phyloP scores from a whole-genome alignment of 2,329 filamentous ascomycete species.

The Dactylellina parvicollis region DNA sequence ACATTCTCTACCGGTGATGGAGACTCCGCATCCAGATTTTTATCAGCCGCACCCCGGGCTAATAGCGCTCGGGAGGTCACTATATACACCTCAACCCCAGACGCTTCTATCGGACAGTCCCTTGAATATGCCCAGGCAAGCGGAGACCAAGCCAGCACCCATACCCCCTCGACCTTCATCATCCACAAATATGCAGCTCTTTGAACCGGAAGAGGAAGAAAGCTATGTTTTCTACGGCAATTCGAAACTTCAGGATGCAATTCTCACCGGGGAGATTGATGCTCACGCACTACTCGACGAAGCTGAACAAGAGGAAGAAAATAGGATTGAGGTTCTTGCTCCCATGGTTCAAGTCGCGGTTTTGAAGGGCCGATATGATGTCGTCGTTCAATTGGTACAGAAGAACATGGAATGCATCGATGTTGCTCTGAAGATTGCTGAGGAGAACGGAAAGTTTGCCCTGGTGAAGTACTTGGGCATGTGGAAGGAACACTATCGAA shows the following conservation, averaged over 20 bases:
- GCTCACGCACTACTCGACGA: constrained; percentile 26
- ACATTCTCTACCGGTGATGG: constrained; percentile 1
- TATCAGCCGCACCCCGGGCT: constrained; percentile 45
- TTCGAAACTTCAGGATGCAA: constrained; percentile 26
- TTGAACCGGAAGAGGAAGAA: constrained; percentile 24
- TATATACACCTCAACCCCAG: constrained; percentile 42
- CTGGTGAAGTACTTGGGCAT: constrained; percentile 34
- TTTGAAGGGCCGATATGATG: constrained; percentile 32
- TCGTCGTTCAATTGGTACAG: constrained; percentile 40
- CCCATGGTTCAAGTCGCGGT: constrained; percentile 34
- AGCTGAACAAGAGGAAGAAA: constrained; percentile 29
- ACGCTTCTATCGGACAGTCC: constrained; percentile 33
- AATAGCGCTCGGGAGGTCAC: constrained; percentile 34
- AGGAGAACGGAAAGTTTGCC: constrained; percentile 45
- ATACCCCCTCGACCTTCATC: neutral
- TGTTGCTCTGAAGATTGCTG: constrained; percentile 32
- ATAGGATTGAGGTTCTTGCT: constrained; percentile 18
- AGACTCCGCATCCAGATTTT: constrained; percentile 38
- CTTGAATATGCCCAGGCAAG: constrained; percentile 41
- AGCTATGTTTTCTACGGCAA: constrained; percentile 43
- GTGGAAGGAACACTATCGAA: constrained; percentile 34
- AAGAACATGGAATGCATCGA: constrained; percentile 45
- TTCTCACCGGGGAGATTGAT: constrained; percentile 35
- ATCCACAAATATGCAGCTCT: constrained; percentile 25
- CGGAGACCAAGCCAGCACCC: constrained; percentile 26